Evolutionary conservation across 2,329 filamentous ascomycete species (phyloP).

Genomic region (Beauveria rudraprayagi): DNA sequence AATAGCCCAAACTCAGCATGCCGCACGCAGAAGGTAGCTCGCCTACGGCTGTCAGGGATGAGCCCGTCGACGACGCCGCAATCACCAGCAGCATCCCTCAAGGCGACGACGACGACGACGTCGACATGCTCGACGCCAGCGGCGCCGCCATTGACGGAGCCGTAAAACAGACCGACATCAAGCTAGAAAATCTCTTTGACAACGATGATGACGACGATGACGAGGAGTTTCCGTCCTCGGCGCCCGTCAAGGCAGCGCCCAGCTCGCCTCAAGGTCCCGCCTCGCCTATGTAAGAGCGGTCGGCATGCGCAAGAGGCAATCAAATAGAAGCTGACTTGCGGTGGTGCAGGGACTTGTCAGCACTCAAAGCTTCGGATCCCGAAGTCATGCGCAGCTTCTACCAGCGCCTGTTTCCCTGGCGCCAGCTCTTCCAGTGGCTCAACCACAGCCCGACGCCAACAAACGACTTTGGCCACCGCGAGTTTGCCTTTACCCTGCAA

Average conservation of each 20-base stretch:
- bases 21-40: conserved; percentile 32
- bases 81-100: conserved; percentile 22
- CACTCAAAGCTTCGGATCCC: conserved; percentile 56
- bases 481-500: conserved; percentile 92
- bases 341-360: conserved; percentile 23
- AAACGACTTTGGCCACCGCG: conserved; percentile 83
- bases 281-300: conserved; percentile 32
- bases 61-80: conserved; percentile 26
- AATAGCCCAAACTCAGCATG: conserved; percentile 23
- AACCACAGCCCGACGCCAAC: conserved; percentile 85
- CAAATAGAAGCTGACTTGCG: conserved; percentile 8
- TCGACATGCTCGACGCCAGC: conserved; percentile 33
- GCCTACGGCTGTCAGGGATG: conserved; percentile 22
- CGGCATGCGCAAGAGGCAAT: not conserved
- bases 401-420: conserved; percentile 89
- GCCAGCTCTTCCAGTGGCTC: conserved; percentile 93
- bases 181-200: conserved; percentile 51
- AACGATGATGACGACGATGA: conserved; percentile 54
- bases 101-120: conserved; percentile 25
- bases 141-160: conserved; percentile 17
- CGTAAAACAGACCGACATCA: conserved; percentile 39
- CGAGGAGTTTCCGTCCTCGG: conserved; percentile 52
- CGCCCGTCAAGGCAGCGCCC: conserved; percentile 28
- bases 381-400: conserved; percentile 92
- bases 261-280: conserved; percentile 36